Evolutionary conservation across 306 rosid genomes (phyloP), one percentile per base, ranked within the genome.

Genomic region (Quercus robur): DNA sequence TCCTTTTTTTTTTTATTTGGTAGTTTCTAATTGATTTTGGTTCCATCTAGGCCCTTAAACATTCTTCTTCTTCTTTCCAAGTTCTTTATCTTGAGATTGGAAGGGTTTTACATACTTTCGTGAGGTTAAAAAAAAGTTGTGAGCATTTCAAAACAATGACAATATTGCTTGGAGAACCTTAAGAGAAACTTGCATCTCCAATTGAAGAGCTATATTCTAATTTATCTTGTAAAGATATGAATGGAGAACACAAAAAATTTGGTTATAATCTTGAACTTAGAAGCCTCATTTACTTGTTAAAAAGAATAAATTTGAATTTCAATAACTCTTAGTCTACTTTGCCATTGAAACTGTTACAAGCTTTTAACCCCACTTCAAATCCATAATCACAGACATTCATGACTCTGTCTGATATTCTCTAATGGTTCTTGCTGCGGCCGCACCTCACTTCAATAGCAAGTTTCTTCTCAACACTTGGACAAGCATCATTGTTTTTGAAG

Each of bases 391-490:
- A 28, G 28, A 20, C 77, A 17, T 20, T 33, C 15, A 11, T 66
- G 33, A 49, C 73, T 30, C 73, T 15, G 26, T 28, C 38, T 35
- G 67, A 8, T 33, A 15, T 75, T 46, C 7, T 35, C 23, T 71
- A 30, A 11, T 33, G 14, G 23, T 35, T 41, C 56, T 66, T 63
- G 15, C 28, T 67, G 25, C 3, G 2, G 7, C 38, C 64, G 76
- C 99, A 95, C 73, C 6, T 64, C 5, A 79, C 92, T 90, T 95
- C 96, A 66, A 91, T 73, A 6, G 94, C 91, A 33, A 95, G 90
- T 25, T 78, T 18, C 86, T 93, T 93, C 31, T 4, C 15, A 59
- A 38, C 5, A 11, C 46, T 31, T n/a, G 88, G 86, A 81, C 97
- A 95, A 1, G 13, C 58, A 78, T 84, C 89, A 0, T 84, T 85